phyloP scores from a whole-genome alignment of 768 basidiomycete species.

The Phlegmacium glaucopus region DNA sequence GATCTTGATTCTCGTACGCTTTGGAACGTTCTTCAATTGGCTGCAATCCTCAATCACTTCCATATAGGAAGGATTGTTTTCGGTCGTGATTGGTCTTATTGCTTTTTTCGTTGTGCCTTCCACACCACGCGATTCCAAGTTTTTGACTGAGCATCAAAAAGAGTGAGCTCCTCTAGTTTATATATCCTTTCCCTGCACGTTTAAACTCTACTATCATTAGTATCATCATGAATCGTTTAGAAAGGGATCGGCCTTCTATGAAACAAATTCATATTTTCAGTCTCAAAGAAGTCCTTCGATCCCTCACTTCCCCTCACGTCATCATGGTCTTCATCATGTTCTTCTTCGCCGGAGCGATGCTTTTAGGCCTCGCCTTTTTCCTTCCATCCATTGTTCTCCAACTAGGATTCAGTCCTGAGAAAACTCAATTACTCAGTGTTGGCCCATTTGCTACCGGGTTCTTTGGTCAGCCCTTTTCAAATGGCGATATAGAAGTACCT shows the following conservation, averaged over 20 bases:
- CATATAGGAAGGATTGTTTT: slow-evolving; percentile 44
- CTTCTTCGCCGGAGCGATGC: slow-evolving; percentile 31
- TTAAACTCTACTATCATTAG: slow-evolving; percentile 4
- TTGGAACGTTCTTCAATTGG: too few species aligned
- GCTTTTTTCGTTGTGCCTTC: slow-evolving; percentile 38
- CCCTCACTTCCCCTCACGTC: slow-evolving; percentile 31
- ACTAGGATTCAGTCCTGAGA: slow-evolving; percentile 28
- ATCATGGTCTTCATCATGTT: slow-evolving; percentile 30
- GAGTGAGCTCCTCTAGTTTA: slow-evolving; percentile 16
- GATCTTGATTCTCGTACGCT: slow-evolving; percentile 52
- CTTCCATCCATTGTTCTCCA: slow-evolving; percentile 36
- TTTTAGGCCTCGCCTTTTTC: slow-evolving; percentile 35
- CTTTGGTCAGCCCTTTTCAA: slow-evolving; percentile 20
- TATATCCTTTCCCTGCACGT: neutral
- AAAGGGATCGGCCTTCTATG: slow-evolving; percentile 29
- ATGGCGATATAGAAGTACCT: too few species aligned
- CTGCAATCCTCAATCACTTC: too few species aligned
- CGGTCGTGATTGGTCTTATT: slow-evolving; percentile 41
- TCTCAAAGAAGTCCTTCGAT: slow-evolving; percentile 26
- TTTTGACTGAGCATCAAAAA: slow-evolving; percentile 28
- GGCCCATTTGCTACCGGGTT: slow-evolving; percentile 35
- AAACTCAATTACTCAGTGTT: slow-evolving; percentile 34
- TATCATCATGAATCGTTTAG: slow-evolving; percentile 28
- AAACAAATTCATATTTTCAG: slow-evolving; percentile 27
- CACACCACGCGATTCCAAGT: slow-evolving; percentile 26